Percentiles rank a stretch among this genome's conserved stretches.
Evolutionary conservation across 305 asterid genomes (phyloP).

Genomic region (Solanum hybrid): DNA sequence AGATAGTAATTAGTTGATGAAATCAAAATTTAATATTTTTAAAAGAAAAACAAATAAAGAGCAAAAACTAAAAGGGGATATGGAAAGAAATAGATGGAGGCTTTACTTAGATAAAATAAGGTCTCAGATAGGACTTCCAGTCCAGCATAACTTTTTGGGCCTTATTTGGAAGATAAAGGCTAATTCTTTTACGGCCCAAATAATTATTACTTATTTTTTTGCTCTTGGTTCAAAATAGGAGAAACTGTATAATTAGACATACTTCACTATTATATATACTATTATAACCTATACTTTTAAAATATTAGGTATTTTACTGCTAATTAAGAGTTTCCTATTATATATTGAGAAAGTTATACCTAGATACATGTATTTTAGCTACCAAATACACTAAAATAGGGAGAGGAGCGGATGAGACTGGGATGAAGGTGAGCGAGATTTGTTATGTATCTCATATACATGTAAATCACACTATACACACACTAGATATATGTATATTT

Average conservation of each 20-base stretch:
- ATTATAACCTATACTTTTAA: neutral
- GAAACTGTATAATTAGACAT: neutral
- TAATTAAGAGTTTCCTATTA: too few species aligned
- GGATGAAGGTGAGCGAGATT: neutral
- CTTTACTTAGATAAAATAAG: too few species aligned
- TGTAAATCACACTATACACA: neutral
- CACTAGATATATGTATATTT: neutral
- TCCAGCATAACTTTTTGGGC: neutral
- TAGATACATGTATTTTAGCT: neutral
- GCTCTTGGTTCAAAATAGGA: neutral
- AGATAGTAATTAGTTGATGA: neutral
- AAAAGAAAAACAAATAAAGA: neutral
- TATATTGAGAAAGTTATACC: neutral
- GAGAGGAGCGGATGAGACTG: neutral
- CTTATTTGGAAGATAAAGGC: neutral
- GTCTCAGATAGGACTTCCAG: neutral
- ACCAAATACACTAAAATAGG: neutral
- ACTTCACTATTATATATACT: too few species aligned
- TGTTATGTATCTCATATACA: neutral
- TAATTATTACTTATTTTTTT: neutral
- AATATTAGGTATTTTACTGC: too few species aligned
- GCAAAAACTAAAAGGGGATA: neutral
- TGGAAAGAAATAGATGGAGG: neutral
- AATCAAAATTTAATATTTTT: neutral
- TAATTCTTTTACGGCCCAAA: neutral